Evolutionary conservation across 192 early-diverging fungal species (phyloP), one percentile per base, ranked within the genome.

Genomic region (Linnemannia exigua): DNA sequence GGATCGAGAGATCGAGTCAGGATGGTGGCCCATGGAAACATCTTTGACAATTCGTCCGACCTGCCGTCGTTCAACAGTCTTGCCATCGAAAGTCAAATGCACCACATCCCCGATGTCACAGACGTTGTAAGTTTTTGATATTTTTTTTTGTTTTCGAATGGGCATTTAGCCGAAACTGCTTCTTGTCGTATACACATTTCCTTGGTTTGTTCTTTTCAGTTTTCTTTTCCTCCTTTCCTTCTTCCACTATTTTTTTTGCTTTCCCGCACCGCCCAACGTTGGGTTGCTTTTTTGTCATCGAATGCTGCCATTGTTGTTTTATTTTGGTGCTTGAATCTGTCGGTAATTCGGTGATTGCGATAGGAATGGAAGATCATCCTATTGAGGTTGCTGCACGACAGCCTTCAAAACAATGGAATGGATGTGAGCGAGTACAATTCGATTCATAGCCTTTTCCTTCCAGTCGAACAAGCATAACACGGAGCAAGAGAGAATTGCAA

Each of bases 31-130:
- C 88, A 89, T 69, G 68, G 67, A 31, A 28, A 22, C 17, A 79
- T 88, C 38, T 89, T 87, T 68, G 77, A 76, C n/a, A 67, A 79
- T 36, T 12, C 22, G 12, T 14, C 16, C 2, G 16, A 58, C 11
- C 47, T 89, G 16, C 88, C 88, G 35, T 79, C 88, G 5, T 89
- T 89, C 72, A 89, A 79, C 73, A 81, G 79, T 25, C 50, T 84
- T 25, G 33, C 88, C 3, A 89, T 89, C 69, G 88, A 89, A 44
- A 85, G 76, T 66, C 86, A 87, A 35, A 74, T 89, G 14, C 76
- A 77, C 41, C 75, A 89, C 38, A 81, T 82, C 52, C 75, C 77
- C 15, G 58, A 48, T 50, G 38, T 88, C 46, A 77, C 78, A 0
- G 82, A 88, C 52, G 37, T 77, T 38, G 87, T 88, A 81, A 80